Conservation (phyloP, 2,329 filamentous ascomycete genomes). For the Cercospora sp. region DNA sequence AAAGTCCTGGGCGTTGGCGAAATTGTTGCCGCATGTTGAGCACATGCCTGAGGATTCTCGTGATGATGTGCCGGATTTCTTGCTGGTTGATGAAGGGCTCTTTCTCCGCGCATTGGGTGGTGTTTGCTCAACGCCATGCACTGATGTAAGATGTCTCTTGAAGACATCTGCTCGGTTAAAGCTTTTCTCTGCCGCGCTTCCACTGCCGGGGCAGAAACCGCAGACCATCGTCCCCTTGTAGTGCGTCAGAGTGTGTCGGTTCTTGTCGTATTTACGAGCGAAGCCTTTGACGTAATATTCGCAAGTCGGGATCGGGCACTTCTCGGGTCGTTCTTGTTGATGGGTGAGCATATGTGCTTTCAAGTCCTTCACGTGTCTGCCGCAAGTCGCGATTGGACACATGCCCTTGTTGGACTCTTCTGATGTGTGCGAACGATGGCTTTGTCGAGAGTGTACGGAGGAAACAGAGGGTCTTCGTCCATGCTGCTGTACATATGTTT, state of each 20-base stretch:
- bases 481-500: slow-evolving; percentile 46
- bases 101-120: slow-evolving; percentile 88
- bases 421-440: slow-evolving; percentile 41
- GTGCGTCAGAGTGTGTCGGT: slow-evolving; percentile 87
- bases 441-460: slow-evolving; percentile 69
- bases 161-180: slow-evolving; percentile 96
- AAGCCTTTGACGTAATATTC: slow-evolving; percentile 93
- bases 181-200: slow-evolving; percentile 86
- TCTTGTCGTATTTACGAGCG: slow-evolving; percentile 94
- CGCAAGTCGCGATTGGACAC: slow-evolving; percentile 81
- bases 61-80: slow-evolving; percentile 70
- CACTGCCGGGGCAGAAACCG: slow-evolving; percentile 87
- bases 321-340: slow-evolving; percentile 85
- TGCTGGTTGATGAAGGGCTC: slow-evolving; percentile 49
- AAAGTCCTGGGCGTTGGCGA: slow-evolving; percentile 88
- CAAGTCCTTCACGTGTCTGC: slow-evolving; percentile 83
- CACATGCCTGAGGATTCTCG: slow-evolving; percentile 81
- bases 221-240: slow-evolving; percentile 98
- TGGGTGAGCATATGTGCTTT: slow-evolving; percentile 95
- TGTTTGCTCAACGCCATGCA: slow-evolving; percentile 90
- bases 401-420: slow-evolving; percentile 61
- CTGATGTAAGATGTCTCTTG: slow-evolving; percentile 86
- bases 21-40: slow-evolving; percentile 84
- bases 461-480: slow-evolving; percentile 66
- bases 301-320: slow-evolving; percentile 88